Conservation (phyloP, 225 moss, liverwort and hornwort genomes). For the Pseudoscleropodium purum region DNA sequence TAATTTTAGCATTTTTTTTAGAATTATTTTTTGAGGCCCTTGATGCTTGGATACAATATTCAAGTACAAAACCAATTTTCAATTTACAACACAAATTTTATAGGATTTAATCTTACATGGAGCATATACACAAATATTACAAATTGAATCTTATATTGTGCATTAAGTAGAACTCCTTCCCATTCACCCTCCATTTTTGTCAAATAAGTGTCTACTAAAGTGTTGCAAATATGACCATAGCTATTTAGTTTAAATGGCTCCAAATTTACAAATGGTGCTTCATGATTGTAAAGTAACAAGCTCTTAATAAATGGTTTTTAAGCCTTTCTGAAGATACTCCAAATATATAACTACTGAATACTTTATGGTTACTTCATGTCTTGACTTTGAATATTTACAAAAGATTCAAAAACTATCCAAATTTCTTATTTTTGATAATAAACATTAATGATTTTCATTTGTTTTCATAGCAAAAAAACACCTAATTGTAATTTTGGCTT, state of each 20-base stretch:
- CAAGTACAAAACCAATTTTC: not conserved
- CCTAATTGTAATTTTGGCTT: not conserved
- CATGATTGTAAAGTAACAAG: not conserved
- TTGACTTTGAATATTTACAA: rapidly evolving
- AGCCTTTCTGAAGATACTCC: rapidly evolving
- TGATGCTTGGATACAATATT: rapidly evolving
- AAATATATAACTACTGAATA: not conserved
- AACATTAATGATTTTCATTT: not conserved
- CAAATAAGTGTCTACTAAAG: not conserved
- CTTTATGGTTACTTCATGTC: not conserved
- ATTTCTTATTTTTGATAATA: rapidly evolving
- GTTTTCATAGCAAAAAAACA: not conserved
- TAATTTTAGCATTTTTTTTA: too few species aligned
- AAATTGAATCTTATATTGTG: not conserved
- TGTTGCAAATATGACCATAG: not conserved
- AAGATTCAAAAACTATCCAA: not conserved
- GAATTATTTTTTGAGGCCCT: rapidly evolving
- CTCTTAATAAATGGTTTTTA: not conserved
- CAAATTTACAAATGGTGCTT: not conserved
- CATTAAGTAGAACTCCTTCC: rapidly evolving
- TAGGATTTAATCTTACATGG: rapidly evolving
- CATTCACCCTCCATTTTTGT: rapidly evolving
- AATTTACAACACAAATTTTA: not conserved
- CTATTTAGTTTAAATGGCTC: not conserved
- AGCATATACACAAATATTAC: not conserved